phyloP scores from a whole-genome alignment of 169 alveolate species.

The Plasmodium adleri region DNA sequence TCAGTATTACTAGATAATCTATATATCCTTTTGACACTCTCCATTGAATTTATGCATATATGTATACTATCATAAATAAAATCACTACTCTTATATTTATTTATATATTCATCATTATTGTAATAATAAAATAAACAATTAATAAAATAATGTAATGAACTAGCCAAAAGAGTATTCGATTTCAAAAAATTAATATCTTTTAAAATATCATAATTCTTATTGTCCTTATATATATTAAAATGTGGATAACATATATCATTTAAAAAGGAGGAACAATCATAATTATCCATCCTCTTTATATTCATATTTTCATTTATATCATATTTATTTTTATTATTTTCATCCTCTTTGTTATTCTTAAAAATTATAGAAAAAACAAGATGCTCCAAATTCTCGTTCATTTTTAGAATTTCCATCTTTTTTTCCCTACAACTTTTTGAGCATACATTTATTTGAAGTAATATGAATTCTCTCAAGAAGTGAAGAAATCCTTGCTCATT shows the following conservation, averaged over 20 bases:
- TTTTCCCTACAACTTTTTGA: slow-evolving; percentile 9
- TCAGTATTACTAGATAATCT: slow-evolving; percentile 1
- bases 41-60: slow-evolving; percentile 29
- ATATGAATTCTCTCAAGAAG: slow-evolving; percentile 20
- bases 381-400: slow-evolving; percentile 32
- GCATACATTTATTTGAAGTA: slow-evolving; percentile 37
- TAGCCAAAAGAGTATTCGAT: slow-evolving; percentile 26
- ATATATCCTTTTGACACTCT: slow-evolving; percentile 26
- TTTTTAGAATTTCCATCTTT: slow-evolving; percentile 17
- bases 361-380: slow-evolving; percentile 3
- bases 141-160: slow-evolving; percentile 43
- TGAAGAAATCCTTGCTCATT: slow-evolving; percentile 20
- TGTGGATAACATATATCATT: slow-evolving; percentile 67
- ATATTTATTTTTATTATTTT: slow-evolving; percentile 3
- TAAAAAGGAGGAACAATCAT: slow-evolving; percentile 2
- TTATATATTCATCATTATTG: slow-evolving; percentile 24
- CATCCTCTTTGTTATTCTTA: slow-evolving; percentile 15
- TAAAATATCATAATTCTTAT: not conserved
- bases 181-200: slow-evolving; percentile 1
- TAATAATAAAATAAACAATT: slow-evolving; percentile 51
- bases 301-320: slow-evolving; percentile 1
- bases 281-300: not conserved
- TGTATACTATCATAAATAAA: slow-evolving; percentile 28
- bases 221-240: slow-evolving; percentile 4
- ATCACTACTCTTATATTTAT: slow-evolving; percentile 13